A percentile compares a stretch with the other conserved stretches of the same genome.
These are phyloP conservation scores for Saccharomyces hybrid DNA, from an alignment of 1,139 yeast genomes.

Conservation along the genomic window DNA sequence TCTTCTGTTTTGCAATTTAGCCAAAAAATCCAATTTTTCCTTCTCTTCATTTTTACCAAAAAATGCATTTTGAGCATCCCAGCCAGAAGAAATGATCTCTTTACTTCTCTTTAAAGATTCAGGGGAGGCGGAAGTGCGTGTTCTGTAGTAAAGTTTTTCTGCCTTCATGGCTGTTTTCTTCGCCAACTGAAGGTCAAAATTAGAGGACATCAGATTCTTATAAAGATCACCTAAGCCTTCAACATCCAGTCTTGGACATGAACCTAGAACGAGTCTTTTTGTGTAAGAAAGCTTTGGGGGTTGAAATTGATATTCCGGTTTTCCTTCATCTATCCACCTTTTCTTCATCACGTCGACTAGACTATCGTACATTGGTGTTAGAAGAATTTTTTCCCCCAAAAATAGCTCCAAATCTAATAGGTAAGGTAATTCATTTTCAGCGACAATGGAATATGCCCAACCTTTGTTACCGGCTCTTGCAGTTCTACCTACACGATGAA, in stretches of 20 bases:
- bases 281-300: slow-evolving; percentile 64
- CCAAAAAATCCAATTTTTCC: slow-evolving; percentile 68
- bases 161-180: slow-evolving; percentile 76
- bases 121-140: slow-evolving; percentile 77
- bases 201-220: slow-evolving; percentile 50
- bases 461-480: slow-evolving; percentile 98
- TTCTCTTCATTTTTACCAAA: slow-evolving; percentile 68
- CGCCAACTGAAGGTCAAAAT: slow-evolving; percentile 63
- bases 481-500: slow-evolving; percentile 98
- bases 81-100: slow-evolving; percentile 67
- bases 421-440: slow-evolving; percentile 83
- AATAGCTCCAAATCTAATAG: slow-evolving; percentile 84
- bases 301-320: slow-evolving; percentile 30
- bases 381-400: slow-evolving; percentile 70
- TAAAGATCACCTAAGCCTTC: slow-evolving; percentile 71
- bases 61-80: slow-evolving; percentile 82
- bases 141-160: slow-evolving; percentile 77
- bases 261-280: slow-evolving; percentile 73
- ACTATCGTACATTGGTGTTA: slow-evolving; percentile 63
- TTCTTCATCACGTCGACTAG: slow-evolving; percentile 46
- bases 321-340: slow-evolving; percentile 37
- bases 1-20: slow-evolving; percentile 57
- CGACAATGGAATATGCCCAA: slow-evolving; percentile 91
- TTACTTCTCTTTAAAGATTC: slow-evolving; percentile 82
- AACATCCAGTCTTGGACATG: slow-evolving; percentile 63